Base-by-base conservation (phyloP, 2,329 filamentous ascomycete species). In the Alternaria sp. region DNA sequence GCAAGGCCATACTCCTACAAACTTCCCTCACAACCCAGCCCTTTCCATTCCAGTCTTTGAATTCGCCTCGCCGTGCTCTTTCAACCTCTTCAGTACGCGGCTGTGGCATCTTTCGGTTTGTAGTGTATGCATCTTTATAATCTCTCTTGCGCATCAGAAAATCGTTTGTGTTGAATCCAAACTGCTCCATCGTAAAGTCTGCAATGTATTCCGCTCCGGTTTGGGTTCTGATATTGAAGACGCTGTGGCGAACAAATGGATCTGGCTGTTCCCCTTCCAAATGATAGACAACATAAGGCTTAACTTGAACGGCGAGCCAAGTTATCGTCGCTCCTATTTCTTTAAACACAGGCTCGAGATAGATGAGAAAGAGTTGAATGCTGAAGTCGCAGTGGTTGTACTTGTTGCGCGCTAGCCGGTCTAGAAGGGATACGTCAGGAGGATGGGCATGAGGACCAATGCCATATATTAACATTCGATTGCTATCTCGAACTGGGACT, bases 181-280 rank as follows among this genome's bases (percentile, higher is more conserved):
- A 63, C 20, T 63, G 47, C 26, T 60, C 56, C 8, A 63, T 55
- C n/a, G 56, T 60, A 28, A 63, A 60, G 25, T 60, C 60, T n/a
- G 56, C 56, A 28, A 63, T 63, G 50, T 54, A 60, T 15, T 60
- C n/a, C n/a, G 41, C 28, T 6, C 56, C 33, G 2, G 30, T 43
- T 7, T 6, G 14, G 15, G 50, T 50, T 5, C 44, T 55, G 23
- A 63, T 62, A 6, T n/a, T 49, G 23, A 62, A 62, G 23, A 62
- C 55, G 18, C 55, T 62, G 18, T 62, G 60, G 5, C 55, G 60
- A 12, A 62, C n/a, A 18, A 20, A 21, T 10, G 30, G 20, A 18
- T 30, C 9, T 6, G 56, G 55, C n/a, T 30, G 11, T 21, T 15
- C 23, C 20, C 10, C 6, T 41, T 7, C 30, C 37, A 55, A 33